Evolutionary conservation across 495 filamentous ascomycete species (phyloP).

Genomic region (Thozetella sp.): DNA sequence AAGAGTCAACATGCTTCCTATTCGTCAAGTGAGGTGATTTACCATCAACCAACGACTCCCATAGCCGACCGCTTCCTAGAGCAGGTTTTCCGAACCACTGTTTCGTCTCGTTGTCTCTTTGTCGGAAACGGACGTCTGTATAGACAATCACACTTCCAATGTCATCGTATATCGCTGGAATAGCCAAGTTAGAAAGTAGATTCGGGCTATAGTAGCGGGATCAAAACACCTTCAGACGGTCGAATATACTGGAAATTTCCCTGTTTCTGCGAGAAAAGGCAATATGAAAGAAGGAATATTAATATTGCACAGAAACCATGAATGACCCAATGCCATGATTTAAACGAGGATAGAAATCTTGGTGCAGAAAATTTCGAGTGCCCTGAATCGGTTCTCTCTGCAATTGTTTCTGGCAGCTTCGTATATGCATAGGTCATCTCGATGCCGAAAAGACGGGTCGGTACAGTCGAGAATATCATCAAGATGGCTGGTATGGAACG

Average conservation of each 20-base stretch:
- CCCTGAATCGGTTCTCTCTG: background rate
- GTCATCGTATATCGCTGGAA: background rate
- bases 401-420: background rate
- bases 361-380: background rate
- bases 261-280: background rate
- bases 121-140: background rate
- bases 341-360: background rate
- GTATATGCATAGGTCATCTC: background rate
- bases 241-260: background rate
- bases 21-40: background rate
- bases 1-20: background rate
- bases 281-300: background rate
- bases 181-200: background rate
- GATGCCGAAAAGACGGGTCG: background rate
- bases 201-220: background rate
- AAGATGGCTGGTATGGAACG: background rate
- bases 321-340: background rate
- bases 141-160: background rate
- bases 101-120: background rate
- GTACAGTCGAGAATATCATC: background rate
- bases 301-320: background rate
- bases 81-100: background rate
- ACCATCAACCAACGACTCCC: background rate
- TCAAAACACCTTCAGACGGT: background rate
- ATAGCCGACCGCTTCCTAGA: background rate